Evolutionary conservation across 441 rosid genomes (phyloP), one percentile per base, ranked within the genome.

Genomic region (Pelargonium australe): DNA sequence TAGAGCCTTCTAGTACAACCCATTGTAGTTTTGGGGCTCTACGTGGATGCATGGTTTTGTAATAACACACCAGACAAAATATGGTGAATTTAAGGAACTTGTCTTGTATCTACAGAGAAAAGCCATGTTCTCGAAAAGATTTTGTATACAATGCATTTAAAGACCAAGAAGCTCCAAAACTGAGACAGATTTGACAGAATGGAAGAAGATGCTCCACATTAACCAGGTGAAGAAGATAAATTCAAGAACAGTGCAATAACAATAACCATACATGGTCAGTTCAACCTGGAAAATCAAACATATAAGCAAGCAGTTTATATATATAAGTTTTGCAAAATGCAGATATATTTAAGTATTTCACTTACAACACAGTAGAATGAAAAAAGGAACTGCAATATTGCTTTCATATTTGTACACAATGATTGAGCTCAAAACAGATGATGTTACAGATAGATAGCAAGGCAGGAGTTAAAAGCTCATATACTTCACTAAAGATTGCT

Each of bases 351-450:
- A 37, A 37, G 41, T 37, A 37, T 37, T 37, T 37, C 41, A 37
- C 41, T 37, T 37, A 37, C 41, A 37, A 37, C 41, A 37, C 23
- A 20, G 5, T 37, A 37, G 41, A 37, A 37, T 37, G 41, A 37
- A 37, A 37, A 6, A 5, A 5, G 8, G 41, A 37, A 37, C 41
- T 37, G 8, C 62, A 40, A 69, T 72, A 77, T 62, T 74, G 43
- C 65, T 77, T 70, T 74, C 79, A 71, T 65, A 64, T 80, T 75
- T 83, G 75, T 76, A 83, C 83, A 83, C 58, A 71, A 65, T 69
- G 67, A 66, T 68, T 55, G 62, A 44, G 23, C 68, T 69, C 68
- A n/a, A 4, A 41, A 25, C 14, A 70, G 73, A 68, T 64, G 41
- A 66, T 45, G 57, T 6, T 23, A 72, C 70, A 69, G 70, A 68